Evolutionary conservation across 2,329 filamentous ascomycete genomes (phyloP), one percentile per base, ranked within the genome.

Genomic region (Colletotrichum graminicola): DNA sequence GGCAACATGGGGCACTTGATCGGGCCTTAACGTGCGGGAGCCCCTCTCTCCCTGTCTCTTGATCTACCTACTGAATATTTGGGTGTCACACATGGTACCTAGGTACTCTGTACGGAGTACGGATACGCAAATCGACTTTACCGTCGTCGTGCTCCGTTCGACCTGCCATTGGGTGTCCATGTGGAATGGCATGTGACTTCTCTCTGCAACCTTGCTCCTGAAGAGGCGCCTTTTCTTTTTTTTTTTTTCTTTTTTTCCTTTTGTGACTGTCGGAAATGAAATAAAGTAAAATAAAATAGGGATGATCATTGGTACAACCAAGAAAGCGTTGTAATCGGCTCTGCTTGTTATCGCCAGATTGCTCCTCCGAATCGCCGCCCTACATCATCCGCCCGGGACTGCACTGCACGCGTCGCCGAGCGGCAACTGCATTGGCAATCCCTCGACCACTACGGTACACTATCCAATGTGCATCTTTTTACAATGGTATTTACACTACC

Each of bases 181-280:
- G 51, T 54, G 36, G 54, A 34, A 59, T 71, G 64, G 45, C 18
- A 71, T 62, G 68, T 29, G 51, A 59, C 64, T 51, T 14, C 29
- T 32, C n/a, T 8, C 41, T 67, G 49, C 63, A 62, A 62, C 67
- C 64, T 45, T 39, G 34, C 60, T 39, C 63, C 54, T 26, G 56
- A 51, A 56, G 51, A 23, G 49, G 26, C 47, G 36, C 16, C 47
- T 60, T 43, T 41, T 36, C n/a, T 7, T 2, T 43, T 5, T 3
- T 6, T 45, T n/a, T 8, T 10, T 45, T 45, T 10, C 16, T n/a
- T 18, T 6, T n/a, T 11, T 10, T n/a, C 21, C 16, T 5, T 6
- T n/a, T 16, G 18, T 41, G 36, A 29, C 36, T 34, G 41, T 32
- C 26, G 11, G 45, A 10, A 45, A n/a, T n/a, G n/a, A 45, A 10